Conservation (phyloP, 345 rosid genomes). For the Luvunga scandens region DNA sequence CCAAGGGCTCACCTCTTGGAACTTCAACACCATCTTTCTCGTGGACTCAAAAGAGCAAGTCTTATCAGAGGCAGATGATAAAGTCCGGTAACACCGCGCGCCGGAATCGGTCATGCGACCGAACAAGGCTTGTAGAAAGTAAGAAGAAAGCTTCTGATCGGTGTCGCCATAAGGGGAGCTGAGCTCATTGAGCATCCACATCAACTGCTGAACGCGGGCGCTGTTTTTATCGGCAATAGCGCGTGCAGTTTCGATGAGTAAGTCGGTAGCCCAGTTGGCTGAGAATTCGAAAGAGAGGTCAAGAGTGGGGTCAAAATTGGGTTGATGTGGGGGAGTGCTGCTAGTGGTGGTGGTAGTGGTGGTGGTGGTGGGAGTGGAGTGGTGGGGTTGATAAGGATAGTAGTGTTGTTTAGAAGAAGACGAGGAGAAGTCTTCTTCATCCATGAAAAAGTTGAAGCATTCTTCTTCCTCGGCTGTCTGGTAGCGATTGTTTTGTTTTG, state of each 20-base stretch:
- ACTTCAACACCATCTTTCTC: constrained; percentile 70
- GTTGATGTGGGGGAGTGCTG: constrained; percentile 28
- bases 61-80: constrained; percentile 65
- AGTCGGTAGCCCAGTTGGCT: constrained; percentile 62
- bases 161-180: constrained; percentile 86
- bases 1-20: constrained; percentile 98
- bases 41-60: constrained; percentile 79
- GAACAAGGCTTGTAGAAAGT: constrained; percentile 87
- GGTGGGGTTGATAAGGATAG: constrained; percentile 36
- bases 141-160: constrained; percentile 76
- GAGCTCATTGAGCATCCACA: constrained; percentile 94
- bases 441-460: constrained; percentile 99
- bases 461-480: constrained; percentile 68
- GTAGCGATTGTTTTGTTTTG: constrained; percentile 54
- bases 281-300: constrained; percentile 67
- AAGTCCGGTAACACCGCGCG: constrained; percentile 54
- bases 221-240: constrained; percentile 64
- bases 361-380: constrained; percentile 37
- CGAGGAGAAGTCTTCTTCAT: constrained; percentile 98
- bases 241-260: constrained; percentile 71
- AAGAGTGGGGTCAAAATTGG: constrained; percentile 39
- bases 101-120: constrained; percentile 88
- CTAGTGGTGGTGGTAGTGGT: constrained; percentile 32
- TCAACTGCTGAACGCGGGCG: constrained; percentile 66
- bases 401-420: constrained; percentile 66